These are phyloP conservation scores for Diutina neorugosa DNA, from an alignment of 1,139 yeast genomes.

Conservation along the genomic window DNA sequence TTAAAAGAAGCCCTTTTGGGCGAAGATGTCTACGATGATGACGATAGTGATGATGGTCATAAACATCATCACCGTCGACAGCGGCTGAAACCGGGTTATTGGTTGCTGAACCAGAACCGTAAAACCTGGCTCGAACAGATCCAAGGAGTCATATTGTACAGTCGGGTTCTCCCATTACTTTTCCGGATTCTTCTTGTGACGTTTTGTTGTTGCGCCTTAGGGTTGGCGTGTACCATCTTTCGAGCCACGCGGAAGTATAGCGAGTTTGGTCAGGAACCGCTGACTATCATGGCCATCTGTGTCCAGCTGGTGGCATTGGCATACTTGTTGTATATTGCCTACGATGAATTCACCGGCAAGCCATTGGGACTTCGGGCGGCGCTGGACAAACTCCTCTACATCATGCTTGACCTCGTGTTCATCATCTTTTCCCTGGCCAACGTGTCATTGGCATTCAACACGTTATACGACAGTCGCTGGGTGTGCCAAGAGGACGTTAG, in stretches of 20 bases:
- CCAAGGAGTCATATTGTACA: slow-evolving; percentile 48
- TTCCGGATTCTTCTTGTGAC: slow-evolving; percentile 31
- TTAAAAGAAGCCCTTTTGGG: slow-evolving; percentile 40
- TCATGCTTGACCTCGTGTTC: slow-evolving; percentile 69
- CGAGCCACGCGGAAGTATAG: slow-evolving; percentile 19
- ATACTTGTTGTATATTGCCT: slow-evolving; percentile 70
- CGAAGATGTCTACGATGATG: slow-evolving; percentile 17
- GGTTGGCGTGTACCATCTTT: slow-evolving; percentile 34
- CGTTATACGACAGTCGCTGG: slow-evolving; percentile 74
- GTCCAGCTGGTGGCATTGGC: slow-evolving; percentile 73
- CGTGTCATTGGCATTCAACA: slow-evolving; percentile 72
- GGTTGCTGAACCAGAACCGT: slow-evolving; percentile 53
- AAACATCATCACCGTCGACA: slow-evolving; percentile 5
- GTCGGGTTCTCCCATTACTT: slow-evolving; percentile 45
- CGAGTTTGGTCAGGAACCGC: slow-evolving; percentile 64
- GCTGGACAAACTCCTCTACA: slow-evolving; percentile 63
- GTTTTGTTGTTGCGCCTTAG: slow-evolving; percentile 51
- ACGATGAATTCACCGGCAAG: slow-evolving; percentile 84
- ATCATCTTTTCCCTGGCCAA: slow-evolving; percentile 92
- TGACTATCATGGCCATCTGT: slow-evolving; percentile 83
- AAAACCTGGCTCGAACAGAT: slow-evolving; percentile 56
- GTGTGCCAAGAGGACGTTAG: slow-evolving; percentile 42
- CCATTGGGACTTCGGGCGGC: slow-evolving; percentile 87
- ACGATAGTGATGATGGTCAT: slow-evolving; percentile 13
- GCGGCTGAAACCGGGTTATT: slow-evolving; percentile 44